Percentiles rank a stretch among this genome's conserved stretches.
phyloP scores from a whole-genome alignment of 202 grass and related monocot genomes.

The Panicum virgatum region DNA sequence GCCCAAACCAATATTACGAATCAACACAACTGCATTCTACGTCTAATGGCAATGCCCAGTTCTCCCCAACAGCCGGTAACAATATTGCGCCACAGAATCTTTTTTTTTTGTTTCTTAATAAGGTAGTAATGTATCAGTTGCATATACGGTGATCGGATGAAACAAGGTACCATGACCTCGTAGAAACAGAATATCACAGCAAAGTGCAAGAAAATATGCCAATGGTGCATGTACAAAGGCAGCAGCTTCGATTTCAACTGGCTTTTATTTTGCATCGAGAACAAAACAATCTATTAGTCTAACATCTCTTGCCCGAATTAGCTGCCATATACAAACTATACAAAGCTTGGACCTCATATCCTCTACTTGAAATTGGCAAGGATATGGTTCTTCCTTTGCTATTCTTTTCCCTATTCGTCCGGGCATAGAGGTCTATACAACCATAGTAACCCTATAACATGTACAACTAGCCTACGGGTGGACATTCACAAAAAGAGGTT shows the following conservation, averaged over 20 bases:
- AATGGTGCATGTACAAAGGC: not conserved
- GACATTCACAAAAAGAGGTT: not conserved
- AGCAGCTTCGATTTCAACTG: not conserved
- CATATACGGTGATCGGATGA: not conserved
- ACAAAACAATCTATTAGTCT: constrained; percentile 15
- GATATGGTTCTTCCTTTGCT: not conserved
- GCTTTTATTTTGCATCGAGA: not conserved
- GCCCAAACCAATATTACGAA: not conserved
- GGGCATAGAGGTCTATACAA: constrained; percentile 1
- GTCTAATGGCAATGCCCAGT: not conserved
- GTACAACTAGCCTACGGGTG: constrained; percentile 32
- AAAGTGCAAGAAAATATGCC: not conserved
- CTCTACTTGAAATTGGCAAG: constrained; percentile 8
- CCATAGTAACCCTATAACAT: constrained; percentile 24
- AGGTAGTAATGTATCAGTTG: too few relatives aligned
- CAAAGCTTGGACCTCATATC: not conserved
- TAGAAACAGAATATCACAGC: not conserved
- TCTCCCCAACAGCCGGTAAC: not conserved
- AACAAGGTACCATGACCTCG: not conserved
- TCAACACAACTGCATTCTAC: not conserved
- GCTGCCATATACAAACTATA: not conserved
- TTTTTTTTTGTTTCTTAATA: too few relatives aligned
- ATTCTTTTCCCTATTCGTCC: not conserved
- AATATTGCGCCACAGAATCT: too few relatives aligned
- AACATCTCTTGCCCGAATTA: not conserved